Conservation (phyloP, 2,329 filamentous ascomycete genomes). For the Talaromyces sp. region DNA sequence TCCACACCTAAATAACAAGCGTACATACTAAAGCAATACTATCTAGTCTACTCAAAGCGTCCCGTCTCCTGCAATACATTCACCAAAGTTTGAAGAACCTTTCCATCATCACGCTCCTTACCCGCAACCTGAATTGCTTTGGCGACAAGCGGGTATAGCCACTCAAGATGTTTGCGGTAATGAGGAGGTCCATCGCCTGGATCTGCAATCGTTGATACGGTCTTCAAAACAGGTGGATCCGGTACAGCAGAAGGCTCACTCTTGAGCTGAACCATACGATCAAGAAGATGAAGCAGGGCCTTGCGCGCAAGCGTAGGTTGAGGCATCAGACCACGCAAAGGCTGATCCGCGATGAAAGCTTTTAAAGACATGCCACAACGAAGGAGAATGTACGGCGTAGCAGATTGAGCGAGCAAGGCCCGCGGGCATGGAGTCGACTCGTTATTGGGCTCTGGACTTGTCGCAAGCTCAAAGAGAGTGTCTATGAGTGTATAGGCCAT, state of each 20-base stretch:
- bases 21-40: neutral
- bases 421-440: slow-evolving; percentile 41
- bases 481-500: slow-evolving; percentile 82
- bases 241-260: slow-evolving; percentile 73
- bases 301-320: slow-evolving; percentile 79
- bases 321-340: slow-evolving; percentile 83
- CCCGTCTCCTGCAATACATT: slow-evolving; percentile 66
- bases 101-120: slow-evolving; percentile 42
- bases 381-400: slow-evolving; percentile 79
- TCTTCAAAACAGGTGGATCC: slow-evolving; percentile 33
- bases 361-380: slow-evolving; percentile 80
- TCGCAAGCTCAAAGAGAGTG: slow-evolving; percentile 72
- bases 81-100: slow-evolving; percentile 54
- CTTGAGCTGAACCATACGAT: slow-evolving; percentile 65
- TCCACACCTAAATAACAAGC: neutral
- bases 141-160: slow-evolving; percentile 73
- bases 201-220: slow-evolving; percentile 26
- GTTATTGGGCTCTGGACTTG: slow-evolving; percentile 50
- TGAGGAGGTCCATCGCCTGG: slow-evolving; percentile 52
- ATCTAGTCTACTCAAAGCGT: slow-evolving; percentile 10
- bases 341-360: slow-evolving; percentile 87
- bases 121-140: slow-evolving; percentile 42
- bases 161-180: slow-evolving; percentile 73
- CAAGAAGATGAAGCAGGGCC: slow-evolving; percentile 74
- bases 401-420: slow-evolving; percentile 70